These are phyloP conservation scores for Malus hybrid DNA, from an alignment of 331 rosid species.

Conservation along the genomic window DNA sequence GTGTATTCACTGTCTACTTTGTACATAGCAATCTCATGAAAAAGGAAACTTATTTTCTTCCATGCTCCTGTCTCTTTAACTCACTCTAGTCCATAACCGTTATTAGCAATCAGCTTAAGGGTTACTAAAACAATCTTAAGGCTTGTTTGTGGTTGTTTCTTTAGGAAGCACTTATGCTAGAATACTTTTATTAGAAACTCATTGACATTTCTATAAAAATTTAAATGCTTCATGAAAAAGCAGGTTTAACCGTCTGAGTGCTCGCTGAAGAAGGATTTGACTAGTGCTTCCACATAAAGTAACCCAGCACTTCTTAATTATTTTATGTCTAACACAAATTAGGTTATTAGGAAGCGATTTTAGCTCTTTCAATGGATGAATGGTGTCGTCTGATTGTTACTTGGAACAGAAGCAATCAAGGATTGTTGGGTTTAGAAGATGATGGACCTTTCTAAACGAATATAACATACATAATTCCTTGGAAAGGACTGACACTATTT, in stretches of 20 bases:
- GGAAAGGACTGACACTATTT: slow-evolving; percentile 35
- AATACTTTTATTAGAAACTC: too few relatives aligned
- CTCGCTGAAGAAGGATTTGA: too few relatives aligned
- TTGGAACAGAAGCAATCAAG: not conserved
- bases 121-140: not conserved
- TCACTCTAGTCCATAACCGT: not conserved
- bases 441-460: slow-evolving; percentile 18
- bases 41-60: not conserved
- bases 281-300: too few relatives aligned
- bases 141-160: too few relatives aligned
- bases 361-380: not conserved
- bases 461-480: slow-evolving; percentile 40
- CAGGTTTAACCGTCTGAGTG: too few relatives aligned
- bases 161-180: too few relatives aligned
- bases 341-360: too few relatives aligned
- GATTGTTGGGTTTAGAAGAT: not conserved
- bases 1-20: slow-evolving; percentile 2
- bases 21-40: slow-evolving; percentile 17
- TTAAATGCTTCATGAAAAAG: too few relatives aligned
- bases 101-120: not conserved
- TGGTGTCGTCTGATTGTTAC: not conserved
- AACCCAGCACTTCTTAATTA: too few relatives aligned
- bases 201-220: too few relatives aligned
- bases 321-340: not conserved
- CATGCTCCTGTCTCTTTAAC: not conserved